A percentile compares a stretch with the other conserved stretches of the same genome.
phyloP scores from a whole-genome alignment of 192 early-diverging fungal species.

The Rhizophagus prolifer region DNA sequence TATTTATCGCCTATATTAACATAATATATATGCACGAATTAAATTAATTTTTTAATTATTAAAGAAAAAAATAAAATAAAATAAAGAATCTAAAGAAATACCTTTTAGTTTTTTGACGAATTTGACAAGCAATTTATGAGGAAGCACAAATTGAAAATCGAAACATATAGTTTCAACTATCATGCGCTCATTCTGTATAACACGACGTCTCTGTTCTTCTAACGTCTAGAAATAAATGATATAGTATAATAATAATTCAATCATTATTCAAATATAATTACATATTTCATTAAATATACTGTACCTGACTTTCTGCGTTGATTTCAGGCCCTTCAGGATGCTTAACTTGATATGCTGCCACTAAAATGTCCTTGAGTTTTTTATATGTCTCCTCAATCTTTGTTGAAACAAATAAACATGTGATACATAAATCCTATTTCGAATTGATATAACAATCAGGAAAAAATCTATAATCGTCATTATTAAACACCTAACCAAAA shows the following conservation, averaged over 20 bases:
- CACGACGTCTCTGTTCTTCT: constrained; percentile 63
- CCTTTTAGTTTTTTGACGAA: constrained; percentile 66
- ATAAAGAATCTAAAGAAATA: constrained; percentile 26
- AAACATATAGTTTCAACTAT: constrained; percentile 80
- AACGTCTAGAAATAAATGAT: constrained; percentile 42
- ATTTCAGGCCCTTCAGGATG: constrained; percentile 53
- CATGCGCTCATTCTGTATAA: constrained; percentile 67
- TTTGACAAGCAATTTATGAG: constrained; percentile 71
- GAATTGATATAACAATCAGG: not conserved
- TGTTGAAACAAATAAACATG: constrained; percentile 77
- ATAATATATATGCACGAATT: constrained; percentile 10
- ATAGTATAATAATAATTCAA: not conserved
- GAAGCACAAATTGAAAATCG: constrained; percentile 75
- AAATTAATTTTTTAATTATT: not conserved
- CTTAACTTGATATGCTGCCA: constrained; percentile 55
- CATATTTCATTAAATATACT: constrained; percentile 28
- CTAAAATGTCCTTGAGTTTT: constrained; percentile 76
- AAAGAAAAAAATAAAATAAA: not conserved
- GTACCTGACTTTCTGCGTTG: constrained; percentile 53
- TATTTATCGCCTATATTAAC: constrained; percentile 37
- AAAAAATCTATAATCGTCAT: not conserved
- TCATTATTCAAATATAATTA: not conserved
- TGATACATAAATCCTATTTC: constrained; percentile 55
- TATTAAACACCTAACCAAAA: not conserved
- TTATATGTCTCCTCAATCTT: constrained; percentile 90